These are phyloP conservation scores for Cyclocybe cylindracea DNA, from an alignment of 768 basidiomycete genomes.

Conservation along the genomic window DNA sequence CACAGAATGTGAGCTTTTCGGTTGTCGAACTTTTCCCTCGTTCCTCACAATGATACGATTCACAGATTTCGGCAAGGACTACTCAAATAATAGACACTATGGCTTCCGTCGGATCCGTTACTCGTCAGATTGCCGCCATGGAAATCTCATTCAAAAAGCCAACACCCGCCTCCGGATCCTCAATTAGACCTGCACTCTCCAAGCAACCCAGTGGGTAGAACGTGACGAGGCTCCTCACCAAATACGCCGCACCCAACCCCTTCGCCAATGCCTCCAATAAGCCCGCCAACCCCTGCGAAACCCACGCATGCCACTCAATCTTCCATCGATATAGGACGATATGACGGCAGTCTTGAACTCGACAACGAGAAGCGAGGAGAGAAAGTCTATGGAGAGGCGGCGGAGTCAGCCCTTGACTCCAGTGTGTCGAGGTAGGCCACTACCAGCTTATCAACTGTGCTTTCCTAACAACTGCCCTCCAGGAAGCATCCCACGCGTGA, in stretches of 20 bases:
- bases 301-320: conserved; percentile 28
- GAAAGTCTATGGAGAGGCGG: conserved; percentile 73
- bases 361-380: conserved; percentile 85
- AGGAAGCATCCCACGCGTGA: conserved; percentile 77
- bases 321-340: conserved; percentile 78
- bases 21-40: too few species aligned
- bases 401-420: conserved; percentile 84
- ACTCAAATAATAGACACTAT: conserved; percentile 4
- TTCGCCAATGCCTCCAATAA: conserved; percentile 33
- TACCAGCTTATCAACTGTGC: neutral
- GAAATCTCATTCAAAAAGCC: conserved; percentile 61
- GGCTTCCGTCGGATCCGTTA: conserved; percentile 57
- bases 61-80: too few species aligned
- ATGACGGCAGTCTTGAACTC: conserved; percentile 95
- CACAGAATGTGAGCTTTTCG: too few species aligned
- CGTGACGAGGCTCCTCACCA: conserved; percentile 72
- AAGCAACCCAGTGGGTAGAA: conserved; percentile 63
- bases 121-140: conserved; percentile 68
- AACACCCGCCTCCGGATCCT: conserved; percentile 29
- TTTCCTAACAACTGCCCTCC: neutral
- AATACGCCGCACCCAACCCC: conserved; percentile 70
- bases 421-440: conserved; percentile 61
- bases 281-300: conserved; percentile 31
- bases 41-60: too few species aligned
- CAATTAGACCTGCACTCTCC: conserved; percentile 33